Base-by-base conservation (phyloP, 108 stramenopile species). In the Aurantiochytrium sp. region DNA sequence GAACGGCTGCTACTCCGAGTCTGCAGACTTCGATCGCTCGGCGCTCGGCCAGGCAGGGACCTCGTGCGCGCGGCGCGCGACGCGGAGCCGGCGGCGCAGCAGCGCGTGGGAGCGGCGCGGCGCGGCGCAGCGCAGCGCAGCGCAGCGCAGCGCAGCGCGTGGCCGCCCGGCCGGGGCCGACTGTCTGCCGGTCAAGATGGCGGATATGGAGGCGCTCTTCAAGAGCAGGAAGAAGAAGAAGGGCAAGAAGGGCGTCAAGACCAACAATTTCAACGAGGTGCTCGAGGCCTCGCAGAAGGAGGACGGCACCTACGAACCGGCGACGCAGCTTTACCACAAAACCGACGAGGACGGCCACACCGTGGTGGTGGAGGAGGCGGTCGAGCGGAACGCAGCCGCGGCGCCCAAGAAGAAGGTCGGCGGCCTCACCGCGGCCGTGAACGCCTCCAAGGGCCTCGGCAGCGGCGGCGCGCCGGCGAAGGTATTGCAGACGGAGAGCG, bases 201-300 rank as follows among this genome's bases (percentile, higher is more conserved):
- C 73, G 42, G 73, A 81, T 30, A 48, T 81, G 73, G 42, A 81
- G 10, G 73, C 73, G 36, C 73, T 81, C 19, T 48, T 81, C 42
- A 81, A 48, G 73, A 48, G 19, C 42, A 22, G 73, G n/a, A 81
- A 81, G 73, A 81, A 65, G 59, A 65, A 81, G 73, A 81, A 81
- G 73, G 73, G 42, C 59, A 65, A 65, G 59, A 65, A 65, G 59
- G 24, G 15, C 32, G 15, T 34, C 8, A 30, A 34, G n/a, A n/a
- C n/a, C 59, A 65, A 65, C 22, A 65, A 65, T 3, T 65, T 65
- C 24, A 34, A 34, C 59, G 59, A 34, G 32, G 34, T 65, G 59
- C 59, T 65, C 59, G 59, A 65, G 59, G 59, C 59, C 34, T 30
- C 59, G 59, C 59, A 65, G 59, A 65, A 65, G 59, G 59, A 65